Evolutionary conservation across 768 basidiomycete genomes (phyloP).

Genomic region (Auriscalpium microsporum): DNA sequence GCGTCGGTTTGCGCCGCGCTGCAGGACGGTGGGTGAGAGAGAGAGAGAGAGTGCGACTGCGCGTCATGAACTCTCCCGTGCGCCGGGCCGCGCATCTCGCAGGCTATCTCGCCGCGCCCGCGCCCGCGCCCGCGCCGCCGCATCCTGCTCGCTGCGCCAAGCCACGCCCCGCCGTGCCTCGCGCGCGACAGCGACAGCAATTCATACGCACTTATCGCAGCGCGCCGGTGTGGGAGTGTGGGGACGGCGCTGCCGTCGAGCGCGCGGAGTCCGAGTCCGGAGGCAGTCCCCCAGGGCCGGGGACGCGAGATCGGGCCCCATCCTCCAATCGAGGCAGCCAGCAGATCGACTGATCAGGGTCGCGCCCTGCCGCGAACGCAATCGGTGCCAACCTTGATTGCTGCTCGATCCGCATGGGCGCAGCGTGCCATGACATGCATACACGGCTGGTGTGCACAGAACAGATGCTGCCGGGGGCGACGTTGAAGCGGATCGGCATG

Average conservation of each 20-base stretch:
- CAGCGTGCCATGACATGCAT: background rate
- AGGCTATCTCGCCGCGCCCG: background rate
- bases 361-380: background rate
- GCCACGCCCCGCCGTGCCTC: background rate
- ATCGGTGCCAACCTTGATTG: background rate
- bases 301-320: too few species aligned
- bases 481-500: background rate
- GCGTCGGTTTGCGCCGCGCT: background rate
- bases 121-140: background rate
- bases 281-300: too few species aligned
- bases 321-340: too few species aligned
- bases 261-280: too few species aligned
- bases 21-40: background rate
- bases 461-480: background rate
- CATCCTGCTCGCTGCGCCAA: background rate
- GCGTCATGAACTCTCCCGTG: background rate
- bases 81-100: background rate
- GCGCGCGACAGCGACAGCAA: background rate
- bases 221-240: background rate
- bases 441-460: background rate
- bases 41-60: background rate
- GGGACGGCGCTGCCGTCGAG: background rate
- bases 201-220: background rate
- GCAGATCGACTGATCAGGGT: background rate
- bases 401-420: background rate